Conservation (phyloP, 768 basidiomycete species). For the Termitomyces sp. region DNA sequence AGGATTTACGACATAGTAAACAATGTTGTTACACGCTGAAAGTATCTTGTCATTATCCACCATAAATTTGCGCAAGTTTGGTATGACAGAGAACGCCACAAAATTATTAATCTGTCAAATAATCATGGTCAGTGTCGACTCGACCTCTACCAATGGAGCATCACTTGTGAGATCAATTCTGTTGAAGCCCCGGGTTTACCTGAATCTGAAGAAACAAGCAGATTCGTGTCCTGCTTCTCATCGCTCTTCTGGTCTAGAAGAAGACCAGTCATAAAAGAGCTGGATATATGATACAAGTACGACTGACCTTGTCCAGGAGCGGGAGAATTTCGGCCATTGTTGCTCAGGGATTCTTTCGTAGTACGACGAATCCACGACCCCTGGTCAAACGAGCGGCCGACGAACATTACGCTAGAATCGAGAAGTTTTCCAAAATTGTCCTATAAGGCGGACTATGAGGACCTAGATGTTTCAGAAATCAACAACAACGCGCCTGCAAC, state of each 20-base stretch:
- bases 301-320: slow-evolving; percentile 32
- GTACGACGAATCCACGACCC: slow-evolving; percentile 74
- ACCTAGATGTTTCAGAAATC: not conserved
- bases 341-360: slow-evolving; percentile 52
- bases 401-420: slow-evolving; percentile 70
- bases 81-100: slow-evolving; percentile 61
- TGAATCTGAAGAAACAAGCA: slow-evolving; percentile 31
- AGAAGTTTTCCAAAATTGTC: slow-evolving; percentile 84
- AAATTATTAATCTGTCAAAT: slow-evolving; percentile 59
- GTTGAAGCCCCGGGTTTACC: slow-evolving; percentile 26
- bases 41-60: slow-evolving; percentile 80
- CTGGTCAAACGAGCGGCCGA: slow-evolving; percentile 68
- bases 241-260: slow-evolving; percentile 39
- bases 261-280: not conserved
- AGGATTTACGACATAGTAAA: slow-evolving; percentile 79
- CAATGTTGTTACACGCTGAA: slow-evolving; percentile 74
- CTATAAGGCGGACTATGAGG: slow-evolving; percentile 23
- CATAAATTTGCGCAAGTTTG: slow-evolving; percentile 72
- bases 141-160: not conserved
- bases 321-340: slow-evolving; percentile 72
- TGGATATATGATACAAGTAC: not conserved
- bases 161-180: slow-evolving; percentile 45
- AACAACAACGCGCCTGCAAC: slow-evolving; percentile 53
- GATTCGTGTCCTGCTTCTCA: slow-evolving; percentile 51
- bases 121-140: slow-evolving; percentile 3